phyloP scores from a whole-genome alignment of 1,284 basidiomycete species.

The Ustilago shanxiensis region DNA sequence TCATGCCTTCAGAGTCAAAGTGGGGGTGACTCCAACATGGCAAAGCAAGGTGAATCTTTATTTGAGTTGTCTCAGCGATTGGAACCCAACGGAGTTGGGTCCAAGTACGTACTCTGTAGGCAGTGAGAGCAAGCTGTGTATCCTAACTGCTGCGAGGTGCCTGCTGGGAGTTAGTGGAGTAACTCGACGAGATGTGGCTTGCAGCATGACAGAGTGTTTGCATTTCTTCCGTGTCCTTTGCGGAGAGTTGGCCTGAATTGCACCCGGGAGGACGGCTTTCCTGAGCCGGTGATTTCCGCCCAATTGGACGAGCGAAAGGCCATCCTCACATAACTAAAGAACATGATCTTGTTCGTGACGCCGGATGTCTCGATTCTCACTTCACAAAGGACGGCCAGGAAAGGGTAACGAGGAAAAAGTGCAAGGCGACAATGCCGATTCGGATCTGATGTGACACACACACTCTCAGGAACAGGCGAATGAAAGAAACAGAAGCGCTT shows the following conservation, averaged over 20 bases:
- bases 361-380: too few species aligned
- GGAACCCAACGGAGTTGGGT: too few species aligned
- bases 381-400: too few species aligned
- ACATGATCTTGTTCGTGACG: too few species aligned
- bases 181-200: slow-evolving; percentile 2
- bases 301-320: too few species aligned
- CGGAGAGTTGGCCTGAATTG: not conserved
- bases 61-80: too few species aligned
- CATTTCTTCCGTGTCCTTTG: not conserved
- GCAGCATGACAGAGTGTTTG: not conserved
- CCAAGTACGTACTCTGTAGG: too few species aligned
- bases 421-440: not conserved
- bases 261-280: not conserved
- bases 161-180: not conserved
- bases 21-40: not conserved
- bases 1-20: not conserved
- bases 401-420: too few species aligned
- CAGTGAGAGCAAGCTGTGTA: not conserved
- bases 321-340: too few species aligned
- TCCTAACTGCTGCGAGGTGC: not conserved
- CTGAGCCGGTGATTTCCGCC: not conserved
- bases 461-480: too few species aligned
- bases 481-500: not conserved
- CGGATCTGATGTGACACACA: not conserved
- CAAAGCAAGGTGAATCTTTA: too few species aligned